These are phyloP conservation scores for Leccinum subfulvum DNA, from an alignment of 1,284 basidiomycete genomes.

Conservation along the genomic window DNA sequence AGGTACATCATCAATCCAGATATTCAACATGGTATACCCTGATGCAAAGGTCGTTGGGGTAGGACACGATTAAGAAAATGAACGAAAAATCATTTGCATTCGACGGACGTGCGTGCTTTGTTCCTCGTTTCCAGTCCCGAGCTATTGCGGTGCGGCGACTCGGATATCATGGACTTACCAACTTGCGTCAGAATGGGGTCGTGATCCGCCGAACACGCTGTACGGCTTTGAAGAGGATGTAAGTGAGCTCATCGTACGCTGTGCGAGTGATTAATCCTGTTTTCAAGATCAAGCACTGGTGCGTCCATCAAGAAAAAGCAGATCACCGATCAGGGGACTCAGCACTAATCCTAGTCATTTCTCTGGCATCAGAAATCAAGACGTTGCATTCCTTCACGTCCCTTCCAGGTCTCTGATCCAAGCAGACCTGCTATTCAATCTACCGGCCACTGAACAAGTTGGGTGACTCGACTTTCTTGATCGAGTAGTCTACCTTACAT, in stretches of 20 bases:
- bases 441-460: constrained; percentile 86
- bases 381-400: constrained; percentile 85
- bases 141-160: background rate
- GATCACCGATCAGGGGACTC: constrained; percentile 1
- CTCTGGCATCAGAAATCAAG: constrained; percentile 80
- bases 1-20: constrained; percentile 72
- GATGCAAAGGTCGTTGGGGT: constrained; percentile 74
- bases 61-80: constrained; percentile 46
- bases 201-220: constrained; percentile 56
- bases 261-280: background rate
- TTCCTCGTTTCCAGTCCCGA: background rate
- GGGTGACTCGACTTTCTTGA: constrained; percentile 7
- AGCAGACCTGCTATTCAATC: constrained; percentile 89
- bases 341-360: constrained; percentile 58
- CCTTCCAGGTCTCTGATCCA: constrained; percentile 78
- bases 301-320: constrained; percentile 9
- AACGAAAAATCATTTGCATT: constrained; percentile 45
- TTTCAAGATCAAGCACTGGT: constrained; percentile 65
- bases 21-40: constrained; percentile 74
- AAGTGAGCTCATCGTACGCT: constrained; percentile 20
- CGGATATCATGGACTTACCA: background rate
- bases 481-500: background rate
- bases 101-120: constrained; percentile 55
- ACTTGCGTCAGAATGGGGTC: constrained; percentile 54
- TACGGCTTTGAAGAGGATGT: constrained; percentile 88